Base-by-base conservation (phyloP, 2,329 filamentous ascomycete genomes). In the Ophiocordyceps unilateralis region DNA sequence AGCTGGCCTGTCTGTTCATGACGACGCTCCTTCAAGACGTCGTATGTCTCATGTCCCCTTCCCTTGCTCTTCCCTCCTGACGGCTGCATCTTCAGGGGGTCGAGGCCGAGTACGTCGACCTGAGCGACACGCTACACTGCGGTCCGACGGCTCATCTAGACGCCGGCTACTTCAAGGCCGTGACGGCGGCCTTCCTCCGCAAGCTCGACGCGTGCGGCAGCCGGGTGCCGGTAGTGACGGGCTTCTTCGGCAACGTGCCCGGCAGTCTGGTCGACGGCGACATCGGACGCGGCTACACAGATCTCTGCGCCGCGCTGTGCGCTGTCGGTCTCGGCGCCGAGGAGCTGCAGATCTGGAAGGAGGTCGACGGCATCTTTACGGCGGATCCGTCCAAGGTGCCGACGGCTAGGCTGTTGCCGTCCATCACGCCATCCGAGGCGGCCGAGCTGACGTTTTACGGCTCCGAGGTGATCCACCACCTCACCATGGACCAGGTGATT, bases 341-440 rank as follows among this genome's bases (percentile, higher is more conserved):
- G 43, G 91, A 98, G 61, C 72, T 98, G 42, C 91, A 98, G 61
- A 83, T 98, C 49, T 96, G 91, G 91, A 98, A 98, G 66, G 91
- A 98, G 59, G 91, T 98, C 7, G 91, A 98, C 60, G 88, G 87
- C 46, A 93, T 96, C 57, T 91, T 94, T 62, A 80, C 74, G 2
- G 71, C 72, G 6, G 89, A 95, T 56, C 87, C 87, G 3, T 77
- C 83, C 53, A 93, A 93, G 63, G 86, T 94, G 24, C 88, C 89
- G 3, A 96, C 89, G 1, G 93, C 91, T n/a, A 74, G 82, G 40
- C 70, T 98, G n/a, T 72, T 98, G 39, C 66, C 80, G 11, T 80
- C 81, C 43, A 94, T 98, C 58, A 95, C 89, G 4, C 91, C 91
- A 0, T 82, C 86, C 10, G 91, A 98, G 63, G 91, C 91, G 2